These are phyloP conservation scores for Clitoria ternatea DNA, from an alignment of 306 rosid genomes.

Conservation along the genomic window DNA sequence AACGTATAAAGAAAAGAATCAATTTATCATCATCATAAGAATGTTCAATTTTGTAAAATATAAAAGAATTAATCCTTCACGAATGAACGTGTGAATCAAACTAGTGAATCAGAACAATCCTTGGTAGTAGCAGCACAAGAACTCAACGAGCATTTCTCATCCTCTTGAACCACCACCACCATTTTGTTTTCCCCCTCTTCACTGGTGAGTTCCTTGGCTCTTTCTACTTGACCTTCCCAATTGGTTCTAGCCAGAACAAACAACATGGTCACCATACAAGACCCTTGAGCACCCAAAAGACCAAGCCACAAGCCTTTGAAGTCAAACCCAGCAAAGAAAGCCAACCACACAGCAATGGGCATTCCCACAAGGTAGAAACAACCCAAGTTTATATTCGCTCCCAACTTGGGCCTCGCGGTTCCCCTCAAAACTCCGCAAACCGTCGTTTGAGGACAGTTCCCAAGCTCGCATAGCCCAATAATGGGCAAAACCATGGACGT, in stretches of 20 bases:
- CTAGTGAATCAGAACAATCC: conserved; percentile 18
- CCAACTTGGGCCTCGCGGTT: conserved; percentile 76
- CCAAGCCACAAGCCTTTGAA: conserved; percentile 88
- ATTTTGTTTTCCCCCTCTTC: conserved; percentile 2
- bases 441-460: conserved; percentile 91
- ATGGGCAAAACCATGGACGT: conserved; percentile 73
- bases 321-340: conserved; percentile 67
- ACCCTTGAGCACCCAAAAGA: conserved; percentile 70
- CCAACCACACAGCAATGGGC: conserved; percentile 74
- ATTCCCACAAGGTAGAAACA: conserved; percentile 88
- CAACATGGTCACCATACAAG: conserved; percentile 73
- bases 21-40: conserved; percentile 2
- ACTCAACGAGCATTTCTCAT: background rate
- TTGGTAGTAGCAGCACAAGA: background rate
- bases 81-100: conserved; percentile 23
- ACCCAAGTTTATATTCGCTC: conserved; percentile 75
- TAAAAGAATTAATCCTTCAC: conserved; percentile 1
- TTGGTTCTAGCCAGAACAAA: conserved; percentile 58
- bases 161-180: background rate
- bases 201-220: conserved; percentile 66
- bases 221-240: conserved; percentile 62
- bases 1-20: conserved; percentile 28
- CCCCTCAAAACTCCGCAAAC: conserved; percentile 91
- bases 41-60: background rate
- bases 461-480: conserved; percentile 81